These are phyloP conservation scores for Ambrosia trifida DNA, from an alignment of 129 eudicot species.

Conservation along the genomic window DNA sequence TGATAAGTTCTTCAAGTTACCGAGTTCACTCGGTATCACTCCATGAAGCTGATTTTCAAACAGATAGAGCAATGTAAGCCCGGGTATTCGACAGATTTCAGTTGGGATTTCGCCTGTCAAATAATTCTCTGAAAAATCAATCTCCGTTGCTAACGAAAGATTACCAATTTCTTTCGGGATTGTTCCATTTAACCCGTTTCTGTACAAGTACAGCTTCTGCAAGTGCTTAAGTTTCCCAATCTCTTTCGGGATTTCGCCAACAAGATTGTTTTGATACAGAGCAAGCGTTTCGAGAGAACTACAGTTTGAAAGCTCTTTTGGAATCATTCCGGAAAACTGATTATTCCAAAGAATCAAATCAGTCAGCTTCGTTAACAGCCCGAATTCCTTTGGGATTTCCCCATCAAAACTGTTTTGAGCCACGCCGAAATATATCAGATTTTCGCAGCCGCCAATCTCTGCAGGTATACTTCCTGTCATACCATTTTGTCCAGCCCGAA, in stretches of 20 bases:
- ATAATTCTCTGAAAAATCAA: slow-evolving; percentile 84
- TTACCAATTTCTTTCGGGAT: slow-evolving; percentile 85
- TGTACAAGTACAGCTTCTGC: slow-evolving; percentile 57
- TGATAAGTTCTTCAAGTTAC: slow-evolving; percentile 56
- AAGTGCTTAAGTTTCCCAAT: slow-evolving; percentile 59
- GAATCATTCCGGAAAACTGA: slow-evolving; percentile 68
- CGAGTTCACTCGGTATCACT: slow-evolving; percentile 63
- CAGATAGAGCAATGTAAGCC: slow-evolving; percentile 60
- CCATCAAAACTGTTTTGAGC: slow-evolving; percentile 81
- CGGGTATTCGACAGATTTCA: slow-evolving; percentile 57
- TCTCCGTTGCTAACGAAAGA: slow-evolving; percentile 70
- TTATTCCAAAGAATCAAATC: slow-evolving; percentile 82
- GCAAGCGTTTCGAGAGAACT: slow-evolving; percentile 73
- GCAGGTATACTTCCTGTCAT: slow-evolving; percentile 75
- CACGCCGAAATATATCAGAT: slow-evolving; percentile 61
- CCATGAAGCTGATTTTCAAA: slow-evolving; percentile 86
- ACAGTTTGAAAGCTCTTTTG: slow-evolving; percentile 75
- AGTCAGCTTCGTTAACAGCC: slow-evolving; percentile 58
- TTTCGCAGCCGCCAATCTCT: slow-evolving; percentile 62
- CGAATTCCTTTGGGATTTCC: slow-evolving; percentile 71
- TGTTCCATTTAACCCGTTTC: slow-evolving; percentile 81
- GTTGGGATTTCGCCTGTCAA: slow-evolving; percentile 75
- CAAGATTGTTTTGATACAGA: slow-evolving; percentile 76
- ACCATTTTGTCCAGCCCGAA: slow-evolving; percentile 80
- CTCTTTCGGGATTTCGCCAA: slow-evolving; percentile 74